Conservation (phyloP, 176 grass and related monocot species). For the Aechmea fasciata region DNA sequence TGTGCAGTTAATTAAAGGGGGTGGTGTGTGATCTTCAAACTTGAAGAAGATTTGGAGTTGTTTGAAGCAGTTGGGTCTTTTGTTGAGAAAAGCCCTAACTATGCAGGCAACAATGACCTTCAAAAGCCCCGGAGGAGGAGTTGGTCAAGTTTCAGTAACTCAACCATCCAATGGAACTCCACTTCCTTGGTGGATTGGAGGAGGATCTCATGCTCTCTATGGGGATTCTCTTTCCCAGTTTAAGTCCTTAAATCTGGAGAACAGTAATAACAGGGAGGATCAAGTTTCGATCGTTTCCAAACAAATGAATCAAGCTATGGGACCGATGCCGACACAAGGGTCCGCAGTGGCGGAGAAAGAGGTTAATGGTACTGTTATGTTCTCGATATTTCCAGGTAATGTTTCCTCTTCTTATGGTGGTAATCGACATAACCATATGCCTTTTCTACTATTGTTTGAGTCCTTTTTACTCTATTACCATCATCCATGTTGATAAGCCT, state of each 20-base stretch:
- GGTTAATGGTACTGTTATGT: slow-evolving; percentile 39
- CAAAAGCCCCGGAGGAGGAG: slow-evolving; percentile 8
- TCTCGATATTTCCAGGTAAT: slow-evolving; percentile 64
- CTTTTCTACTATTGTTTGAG: neutral
- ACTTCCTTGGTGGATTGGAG: slow-evolving; percentile 63
- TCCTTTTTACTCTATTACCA: neutral
- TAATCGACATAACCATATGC: neutral
- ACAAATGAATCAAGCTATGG: slow-evolving; percentile 27
- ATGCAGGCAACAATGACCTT: slow-evolving; percentile 17
- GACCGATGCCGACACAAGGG: slow-evolving; percentile 15
- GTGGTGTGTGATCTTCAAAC: neutral
- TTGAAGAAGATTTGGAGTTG: neutral
- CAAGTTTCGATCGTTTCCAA: slow-evolving; percentile 42
- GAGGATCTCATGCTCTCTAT: slow-evolving; percentile 46
- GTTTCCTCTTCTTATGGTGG: slow-evolving; percentile 3
- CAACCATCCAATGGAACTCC: slow-evolving; percentile 25
- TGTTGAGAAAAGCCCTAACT: neutral
- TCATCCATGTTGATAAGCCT: neutral
- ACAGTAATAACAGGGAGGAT: slow-evolving; percentile 20
- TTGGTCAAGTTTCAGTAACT: neutral
- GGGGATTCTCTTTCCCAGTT: slow-evolving; percentile 36
- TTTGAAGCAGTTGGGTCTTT: neutral
- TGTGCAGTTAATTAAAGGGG: neutral
- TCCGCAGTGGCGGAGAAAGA: slow-evolving; percentile 18
- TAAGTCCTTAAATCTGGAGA: slow-evolving; percentile 32